A percentile compares a stretch with the other conserved stretches of the same genome.
Evolutionary conservation across 495 filamentous ascomycete species (phyloP).

Genomic region (Cairneyella variabilis): DNA sequence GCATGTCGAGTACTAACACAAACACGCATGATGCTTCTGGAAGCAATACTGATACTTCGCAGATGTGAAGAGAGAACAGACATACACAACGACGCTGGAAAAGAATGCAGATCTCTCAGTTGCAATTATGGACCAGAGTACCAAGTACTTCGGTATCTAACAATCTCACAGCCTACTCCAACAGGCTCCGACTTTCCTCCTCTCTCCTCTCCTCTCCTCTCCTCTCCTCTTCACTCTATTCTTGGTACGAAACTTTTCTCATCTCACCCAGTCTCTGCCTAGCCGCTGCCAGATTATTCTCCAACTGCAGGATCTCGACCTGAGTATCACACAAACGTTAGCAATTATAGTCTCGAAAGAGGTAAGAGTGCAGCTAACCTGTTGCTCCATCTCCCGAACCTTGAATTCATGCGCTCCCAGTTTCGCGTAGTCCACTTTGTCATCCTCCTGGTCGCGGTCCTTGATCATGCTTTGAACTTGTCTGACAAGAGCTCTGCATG

Average conservation of each 20-base stretch:
- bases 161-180: not conserved
- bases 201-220: not conserved
- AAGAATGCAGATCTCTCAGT: no score
- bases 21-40: no score
- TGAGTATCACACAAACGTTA: constrained; percentile 38
- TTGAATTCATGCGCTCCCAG: constrained; percentile 95
- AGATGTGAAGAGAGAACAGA: no score
- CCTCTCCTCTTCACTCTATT: constrained; percentile 4
- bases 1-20: no score
- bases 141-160: not conserved
- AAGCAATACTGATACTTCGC: no score
- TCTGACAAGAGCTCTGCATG: constrained; percentile 81
- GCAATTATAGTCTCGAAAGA: not conserved
- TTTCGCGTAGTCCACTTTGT: constrained; percentile 82
- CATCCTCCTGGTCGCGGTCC: constrained; percentile 76
- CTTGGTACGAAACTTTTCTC: constrained; percentile 95
- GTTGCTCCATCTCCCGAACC: constrained; percentile 98
- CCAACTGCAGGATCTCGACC: constrained; percentile 96
- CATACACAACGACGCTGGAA: no score
- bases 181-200: not conserved
- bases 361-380: constrained; percentile 57
- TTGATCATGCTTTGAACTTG: constrained; percentile 95
- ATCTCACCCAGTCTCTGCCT: constrained; percentile 89
- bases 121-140: no score
- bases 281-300: constrained; percentile 79